phyloP scores from a whole-genome alignment of 2,329 filamentous ascomycete species.

The Metarhizium rileyi region DNA sequence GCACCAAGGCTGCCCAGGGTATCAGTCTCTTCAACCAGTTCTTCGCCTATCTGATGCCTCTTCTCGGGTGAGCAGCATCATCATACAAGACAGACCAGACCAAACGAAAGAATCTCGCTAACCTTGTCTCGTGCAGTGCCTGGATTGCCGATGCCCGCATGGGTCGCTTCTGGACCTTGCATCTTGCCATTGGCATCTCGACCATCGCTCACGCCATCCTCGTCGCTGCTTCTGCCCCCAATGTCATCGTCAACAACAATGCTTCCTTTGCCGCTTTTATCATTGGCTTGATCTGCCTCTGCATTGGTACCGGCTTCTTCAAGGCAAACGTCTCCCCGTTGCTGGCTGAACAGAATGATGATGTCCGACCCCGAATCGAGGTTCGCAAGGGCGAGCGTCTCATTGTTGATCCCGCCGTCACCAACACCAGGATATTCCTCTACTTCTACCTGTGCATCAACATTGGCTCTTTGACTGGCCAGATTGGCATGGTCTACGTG shows the following conservation, averaged over 20 bases:
- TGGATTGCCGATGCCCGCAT: slow-evolving; percentile 59
- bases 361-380: slow-evolving; percentile 47
- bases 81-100: too few relatives aligned
- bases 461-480: slow-evolving; percentile 48
- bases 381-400: slow-evolving; percentile 53
- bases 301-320: slow-evolving; percentile 67
- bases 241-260: slow-evolving; percentile 47
- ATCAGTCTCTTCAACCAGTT: slow-evolving; percentile 47
- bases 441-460: slow-evolving; percentile 53
- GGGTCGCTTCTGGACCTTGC: slow-evolving; percentile 65
- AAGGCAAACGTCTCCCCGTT: slow-evolving; percentile 70
- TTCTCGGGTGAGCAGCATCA: slow-evolving; percentile 34
- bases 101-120: neutral
- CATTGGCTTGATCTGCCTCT: slow-evolving; percentile 47
- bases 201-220: slow-evolving; percentile 58
- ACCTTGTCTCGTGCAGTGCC: slow-evolving; percentile 22
- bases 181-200: slow-evolving; percentile 55
- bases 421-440: slow-evolving; percentile 58
- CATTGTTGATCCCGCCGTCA: slow-evolving; percentile 60
- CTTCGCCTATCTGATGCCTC: slow-evolving; percentile 51
- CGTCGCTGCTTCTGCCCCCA: slow-evolving; percentile 53
- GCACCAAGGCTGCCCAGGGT: slow-evolving; percentile 42
- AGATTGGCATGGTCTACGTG: slow-evolving; percentile 57
- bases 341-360: slow-evolving; percentile 60
- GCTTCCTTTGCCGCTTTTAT: slow-evolving; percentile 56